A percentile compares a stretch with the other conserved stretches of the same genome.
These are phyloP conservation scores for Penicillium diatomitis DNA, from an alignment of 495 filamentous ascomycete genomes.

Conservation along the genomic window DNA sequence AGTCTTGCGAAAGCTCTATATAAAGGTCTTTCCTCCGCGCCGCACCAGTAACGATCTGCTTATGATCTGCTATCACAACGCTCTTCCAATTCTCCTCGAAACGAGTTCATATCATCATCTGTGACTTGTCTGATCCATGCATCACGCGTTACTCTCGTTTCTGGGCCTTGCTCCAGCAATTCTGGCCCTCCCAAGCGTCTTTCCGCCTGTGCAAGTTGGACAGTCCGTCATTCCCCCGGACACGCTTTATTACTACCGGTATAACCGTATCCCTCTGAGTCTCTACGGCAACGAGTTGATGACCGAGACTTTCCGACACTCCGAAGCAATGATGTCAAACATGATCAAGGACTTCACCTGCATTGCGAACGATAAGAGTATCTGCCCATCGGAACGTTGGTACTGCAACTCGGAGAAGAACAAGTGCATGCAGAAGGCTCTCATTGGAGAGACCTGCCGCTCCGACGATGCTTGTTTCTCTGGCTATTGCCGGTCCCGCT, in stretches of 20 bases:
- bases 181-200: not conserved
- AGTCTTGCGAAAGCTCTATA: too few relatives aligned
- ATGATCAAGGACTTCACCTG: not conserved
- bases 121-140: too few relatives aligned
- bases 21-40: too few relatives aligned
- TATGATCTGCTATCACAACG: too few relatives aligned
- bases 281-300: not conserved
- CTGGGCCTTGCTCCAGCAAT: not conserved
- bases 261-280: not conserved
- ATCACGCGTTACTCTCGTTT: too few relatives aligned
- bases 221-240: not conserved
- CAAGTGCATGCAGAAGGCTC: not conserved
- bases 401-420: not conserved
- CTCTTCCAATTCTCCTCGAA: too few relatives aligned
- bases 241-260: not conserved
- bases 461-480: not conserved
- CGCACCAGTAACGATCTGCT: too few relatives aligned
- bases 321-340: not conserved
- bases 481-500: not conserved
- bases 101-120: too few relatives aligned
- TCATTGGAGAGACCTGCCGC: not conserved
- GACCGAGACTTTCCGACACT: not conserved
- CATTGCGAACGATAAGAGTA: not conserved
- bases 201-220: not conserved
- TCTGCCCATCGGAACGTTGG: not conserved